Percentiles rank a stretch among this genome's conserved stretches.
Evolutionary conservation across 768 basidiomycete genomes (phyloP).

Genomic region (Dioszegia crocea): DNA sequence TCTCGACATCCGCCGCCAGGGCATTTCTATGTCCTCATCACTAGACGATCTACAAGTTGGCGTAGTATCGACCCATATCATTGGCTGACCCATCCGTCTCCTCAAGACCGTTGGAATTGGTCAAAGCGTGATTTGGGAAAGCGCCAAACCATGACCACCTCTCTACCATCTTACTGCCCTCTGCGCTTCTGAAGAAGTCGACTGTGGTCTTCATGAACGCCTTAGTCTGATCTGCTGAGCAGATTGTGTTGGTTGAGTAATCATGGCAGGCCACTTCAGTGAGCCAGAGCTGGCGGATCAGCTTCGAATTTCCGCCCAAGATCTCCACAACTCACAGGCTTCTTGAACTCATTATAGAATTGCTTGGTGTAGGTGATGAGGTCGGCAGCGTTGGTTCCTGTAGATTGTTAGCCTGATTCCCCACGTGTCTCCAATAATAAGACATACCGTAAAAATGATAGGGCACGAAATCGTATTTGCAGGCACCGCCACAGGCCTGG

Average conservation of each 20-base stretch:
- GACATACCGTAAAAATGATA: slow-evolving; percentile 39
- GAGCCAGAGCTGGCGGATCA: slow-evolving; percentile 29
- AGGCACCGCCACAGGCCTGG: slow-evolving; percentile 35
- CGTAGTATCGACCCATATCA: slow-evolving; percentile 12
- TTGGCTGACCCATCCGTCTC: slow-evolving; percentile 25
- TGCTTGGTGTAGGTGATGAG: slow-evolving; percentile 26
- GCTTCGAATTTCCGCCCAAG: slow-evolving; percentile 7
- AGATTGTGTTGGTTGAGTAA: slow-evolving; percentile 21
- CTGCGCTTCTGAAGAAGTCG: slow-evolving; percentile 20
- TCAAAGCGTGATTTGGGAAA: slow-evolving; percentile 12
- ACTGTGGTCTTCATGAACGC: slow-evolving; percentile 35
- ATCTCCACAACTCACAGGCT: slow-evolving; percentile 13
- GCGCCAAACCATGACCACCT: slow-evolving; percentile 43
- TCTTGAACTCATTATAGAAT: not conserved
- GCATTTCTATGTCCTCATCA: too few species aligned
- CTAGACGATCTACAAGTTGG: slow-evolving; percentile 2
- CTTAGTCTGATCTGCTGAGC: slow-evolving; percentile 19
- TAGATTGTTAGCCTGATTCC: too few species aligned
- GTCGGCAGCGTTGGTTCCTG: slow-evolving; percentile 19
- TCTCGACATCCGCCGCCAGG: too few species aligned
- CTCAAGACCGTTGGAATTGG: slow-evolving; percentile 24
- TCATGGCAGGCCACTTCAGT: slow-evolving; percentile 32
- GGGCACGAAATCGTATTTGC: slow-evolving; percentile 40
- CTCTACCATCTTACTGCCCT: slow-evolving; percentile 22
- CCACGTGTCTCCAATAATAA: too few species aligned